phyloP scores from a whole-genome alignment of 1,139 yeast genomes.

The Eremothecium gossypii region DNA sequence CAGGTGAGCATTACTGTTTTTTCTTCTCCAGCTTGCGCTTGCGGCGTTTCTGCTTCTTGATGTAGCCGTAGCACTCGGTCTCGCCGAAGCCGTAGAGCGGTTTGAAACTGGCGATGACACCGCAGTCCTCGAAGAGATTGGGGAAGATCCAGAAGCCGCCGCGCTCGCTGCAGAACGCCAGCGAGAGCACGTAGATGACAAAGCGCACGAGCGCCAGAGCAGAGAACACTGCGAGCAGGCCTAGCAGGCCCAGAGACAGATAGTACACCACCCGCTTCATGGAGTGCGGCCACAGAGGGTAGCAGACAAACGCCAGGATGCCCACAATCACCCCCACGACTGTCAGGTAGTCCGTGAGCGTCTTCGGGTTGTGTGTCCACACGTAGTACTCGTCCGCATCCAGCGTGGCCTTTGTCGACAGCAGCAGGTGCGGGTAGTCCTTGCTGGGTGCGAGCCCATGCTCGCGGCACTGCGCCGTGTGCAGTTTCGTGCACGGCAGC shows the following conservation, averaged over 20 bases:
- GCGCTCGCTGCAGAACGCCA: conserved; percentile 46
- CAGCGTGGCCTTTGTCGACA: conserved; percentile 60
- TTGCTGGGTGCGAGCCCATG: conserved; percentile 59
- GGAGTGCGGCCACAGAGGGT: conserved; percentile 92
- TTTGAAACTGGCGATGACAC: conserved; percentile 82
- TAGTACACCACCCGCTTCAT: conserved; percentile 93
- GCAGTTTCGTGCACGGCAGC: conserved; percentile 64
- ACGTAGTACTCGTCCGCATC: conserved; percentile 73
- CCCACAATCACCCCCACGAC: conserved; percentile 54
- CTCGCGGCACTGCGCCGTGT: conserved; percentile 59
- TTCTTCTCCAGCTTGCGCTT: conserved; percentile 25
- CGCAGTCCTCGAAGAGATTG: conserved; percentile 90
- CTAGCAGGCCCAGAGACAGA: conserved; percentile 67
- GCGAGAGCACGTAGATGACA: conserved; percentile 49
- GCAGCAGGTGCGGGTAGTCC: conserved; percentile 63
- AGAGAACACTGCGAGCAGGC: conserved; percentile 67
- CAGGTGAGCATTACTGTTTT: conserved; percentile 4
- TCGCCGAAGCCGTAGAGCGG: conserved; percentile 88
- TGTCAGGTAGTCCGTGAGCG: conserved; percentile 54
- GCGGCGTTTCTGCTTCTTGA: conserved; percentile 30
- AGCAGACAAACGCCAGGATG: conserved; percentile 69
- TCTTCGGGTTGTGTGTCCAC: conserved; percentile 80
- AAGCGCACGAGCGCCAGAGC: conserved; percentile 72
- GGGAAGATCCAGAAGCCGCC: conserved; percentile 94
- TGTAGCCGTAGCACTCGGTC: conserved; percentile 28